phyloP scores from a whole-genome alignment of 192 early-diverging fungal species.

The Backusella tarrabulga region DNA sequence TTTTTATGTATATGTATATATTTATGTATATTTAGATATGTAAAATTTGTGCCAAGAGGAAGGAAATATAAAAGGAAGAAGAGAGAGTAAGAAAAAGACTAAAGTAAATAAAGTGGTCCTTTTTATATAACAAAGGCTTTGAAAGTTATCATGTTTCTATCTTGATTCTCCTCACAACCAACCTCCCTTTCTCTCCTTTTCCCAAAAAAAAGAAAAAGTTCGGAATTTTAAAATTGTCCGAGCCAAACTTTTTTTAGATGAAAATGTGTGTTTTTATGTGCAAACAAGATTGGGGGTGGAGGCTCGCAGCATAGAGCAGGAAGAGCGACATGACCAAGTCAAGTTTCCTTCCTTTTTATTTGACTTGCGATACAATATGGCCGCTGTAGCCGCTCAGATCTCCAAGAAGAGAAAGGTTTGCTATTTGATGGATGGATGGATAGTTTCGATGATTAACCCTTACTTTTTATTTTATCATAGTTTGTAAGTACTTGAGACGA shows the following conservation, averaged over 20 bases:
- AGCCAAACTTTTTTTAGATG: constrained; percentile 1
- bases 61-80: neutral
- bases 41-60: neutral
- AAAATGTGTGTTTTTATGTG: neutral
- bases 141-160: neutral
- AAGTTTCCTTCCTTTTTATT: constrained; percentile 23
- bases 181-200: neutral
- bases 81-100: neutral
- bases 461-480: neutral
- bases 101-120: neutral
- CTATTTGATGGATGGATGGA: constrained; percentile 10
- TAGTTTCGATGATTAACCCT: neutral
- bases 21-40: neutral
- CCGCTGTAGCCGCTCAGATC: constrained; percentile 17
- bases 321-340: neutral
- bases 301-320: neutral
- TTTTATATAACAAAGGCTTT: neutral
- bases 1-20: neutral
- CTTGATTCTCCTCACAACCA: constrained; percentile 3
- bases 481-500: constrained; percentile 7
- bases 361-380: constrained; percentile 14
- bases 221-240: neutral
- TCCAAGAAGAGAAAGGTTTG: constrained; percentile 17
- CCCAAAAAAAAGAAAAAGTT: neutral
- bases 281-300: neutral